Conservation (phyloP, 331 rosid species). For the Prunus yedoensis region DNA sequence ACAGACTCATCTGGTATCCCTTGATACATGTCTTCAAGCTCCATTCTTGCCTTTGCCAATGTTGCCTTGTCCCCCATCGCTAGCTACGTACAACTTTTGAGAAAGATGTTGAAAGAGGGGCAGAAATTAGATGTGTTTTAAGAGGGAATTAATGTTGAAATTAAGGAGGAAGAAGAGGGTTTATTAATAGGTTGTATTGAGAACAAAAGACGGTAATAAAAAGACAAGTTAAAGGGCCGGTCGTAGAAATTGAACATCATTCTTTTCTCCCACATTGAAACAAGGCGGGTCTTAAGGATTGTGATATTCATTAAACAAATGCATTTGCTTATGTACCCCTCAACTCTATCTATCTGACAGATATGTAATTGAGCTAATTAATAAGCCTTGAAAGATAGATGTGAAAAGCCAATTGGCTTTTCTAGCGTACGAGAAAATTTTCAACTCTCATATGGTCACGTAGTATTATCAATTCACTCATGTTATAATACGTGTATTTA, state of each 20-base stretch:
- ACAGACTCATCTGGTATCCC: constrained; percentile 90
- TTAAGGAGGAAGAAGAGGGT: neutral
- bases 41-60: constrained; percentile 47
- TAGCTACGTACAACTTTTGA: neutral
- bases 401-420: too few species aligned
- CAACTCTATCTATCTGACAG: neutral
- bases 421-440: too few species aligned
- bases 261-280: neutral
- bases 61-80: constrained; percentile 45
- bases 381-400: too few species aligned
- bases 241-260: constrained; percentile 16
- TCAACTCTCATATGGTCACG: too few species aligned
- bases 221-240: constrained; percentile 50
- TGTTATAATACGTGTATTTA: too few species aligned
- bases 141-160: neutral
- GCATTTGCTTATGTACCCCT: neutral
- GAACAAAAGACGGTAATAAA: constrained; percentile 26
- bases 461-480: too few species aligned
- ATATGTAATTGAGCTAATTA: too few species aligned
- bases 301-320: neutral
- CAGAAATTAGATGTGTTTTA: neutral
- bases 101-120: neutral
- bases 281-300: neutral
- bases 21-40: constrained; percentile 73
- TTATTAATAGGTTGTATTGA: constrained; percentile 15